These are phyloP conservation scores for Hyphodiscus sp. DNA, from an alignment of 2,329 filamentous ascomycete species.

Conservation along the genomic window DNA sequence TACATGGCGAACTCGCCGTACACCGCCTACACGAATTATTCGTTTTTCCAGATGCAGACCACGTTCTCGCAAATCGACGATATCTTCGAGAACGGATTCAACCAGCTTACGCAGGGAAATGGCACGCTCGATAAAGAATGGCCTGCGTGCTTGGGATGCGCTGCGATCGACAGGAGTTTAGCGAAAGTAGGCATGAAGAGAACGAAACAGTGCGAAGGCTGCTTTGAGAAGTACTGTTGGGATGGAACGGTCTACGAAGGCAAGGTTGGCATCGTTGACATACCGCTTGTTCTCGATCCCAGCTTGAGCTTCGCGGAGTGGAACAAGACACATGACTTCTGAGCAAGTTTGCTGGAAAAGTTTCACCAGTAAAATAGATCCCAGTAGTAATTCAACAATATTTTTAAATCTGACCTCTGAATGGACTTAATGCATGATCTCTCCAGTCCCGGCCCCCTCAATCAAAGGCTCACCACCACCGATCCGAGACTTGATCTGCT, in stretches of 20 bases:
- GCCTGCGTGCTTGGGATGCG: slow-evolving; percentile 20
- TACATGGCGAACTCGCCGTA: slow-evolving; percentile 23
- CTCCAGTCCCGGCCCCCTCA: background rate
- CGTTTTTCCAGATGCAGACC: slow-evolving; percentile 1
- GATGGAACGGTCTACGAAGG: slow-evolving; percentile 12
- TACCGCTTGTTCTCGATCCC: slow-evolving; percentile 5
- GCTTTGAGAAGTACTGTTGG: slow-evolving; percentile 15
- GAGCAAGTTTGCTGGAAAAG: background rate
- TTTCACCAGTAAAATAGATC: background rate
- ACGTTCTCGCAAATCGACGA: slow-evolving; percentile 6
- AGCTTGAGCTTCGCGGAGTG: slow-evolving; percentile 10
- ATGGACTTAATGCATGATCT: background rate
- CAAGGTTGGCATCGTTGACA: slow-evolving; percentile 2
- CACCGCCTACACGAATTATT: slow-evolving; percentile 16
- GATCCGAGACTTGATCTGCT: background rate
- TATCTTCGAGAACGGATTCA: slow-evolving; percentile 16
- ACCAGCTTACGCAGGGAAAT: slow-evolving; percentile 20
- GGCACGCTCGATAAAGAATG: slow-evolving; percentile 18
- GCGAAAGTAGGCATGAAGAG: slow-evolving; percentile 14
- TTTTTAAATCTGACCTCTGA: too few relatives aligned
- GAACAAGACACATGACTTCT: slow-evolving; percentile 3
- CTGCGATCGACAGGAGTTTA: slow-evolving; percentile 21
- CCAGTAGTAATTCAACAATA: too few relatives aligned
- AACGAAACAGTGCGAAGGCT: slow-evolving; percentile 16
- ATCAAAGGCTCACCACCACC: background rate